Conservation (phyloP, 371 early-diverging fungal genomes). For the Parasitella parasitica region DNA sequence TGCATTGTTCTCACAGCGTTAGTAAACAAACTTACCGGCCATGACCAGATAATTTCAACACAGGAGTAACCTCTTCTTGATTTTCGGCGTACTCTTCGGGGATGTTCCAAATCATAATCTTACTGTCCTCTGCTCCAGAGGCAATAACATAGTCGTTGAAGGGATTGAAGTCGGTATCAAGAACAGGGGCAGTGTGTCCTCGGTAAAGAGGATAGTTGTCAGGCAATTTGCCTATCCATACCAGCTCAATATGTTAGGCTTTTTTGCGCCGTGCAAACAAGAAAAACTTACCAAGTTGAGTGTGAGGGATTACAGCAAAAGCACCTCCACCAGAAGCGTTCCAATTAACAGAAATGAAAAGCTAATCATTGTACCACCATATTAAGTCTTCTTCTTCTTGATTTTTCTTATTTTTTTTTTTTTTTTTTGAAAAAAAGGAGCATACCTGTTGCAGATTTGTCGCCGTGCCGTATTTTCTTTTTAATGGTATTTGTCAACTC, state of each 20-base stretch:
- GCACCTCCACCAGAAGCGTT: slow-evolving; percentile 97
- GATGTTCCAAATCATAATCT: slow-evolving; percentile 94
- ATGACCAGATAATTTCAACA: slow-evolving; percentile 68
- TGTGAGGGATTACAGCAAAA: slow-evolving; percentile 90
- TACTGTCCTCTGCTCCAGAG: slow-evolving; percentile 93
- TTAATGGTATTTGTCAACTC: slow-evolving; percentile 37
- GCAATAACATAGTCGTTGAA: slow-evolving; percentile 94
- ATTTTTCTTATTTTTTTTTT: not conserved
- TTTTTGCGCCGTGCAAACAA: too few species aligned
- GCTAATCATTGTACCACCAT: slow-evolving; percentile 32
- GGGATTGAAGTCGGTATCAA: slow-evolving; percentile 97
- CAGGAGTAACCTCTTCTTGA: slow-evolving; percentile 58
- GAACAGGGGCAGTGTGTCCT: slow-evolving; percentile 92
- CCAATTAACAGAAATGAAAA: slow-evolving; percentile 93
- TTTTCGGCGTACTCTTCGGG: slow-evolving; percentile 77
- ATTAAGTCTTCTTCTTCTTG: not conserved
- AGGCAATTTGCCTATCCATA: slow-evolving; percentile 70
- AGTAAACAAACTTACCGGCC: slow-evolving; percentile 41
- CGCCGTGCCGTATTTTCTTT: slow-evolving; percentile 30
- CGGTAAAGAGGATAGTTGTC: slow-evolving; percentile 85
- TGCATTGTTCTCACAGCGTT: not conserved
- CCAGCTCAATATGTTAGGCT: too few species aligned
- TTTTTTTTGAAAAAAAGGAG: too few species aligned
- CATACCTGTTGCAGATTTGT: slow-evolving; percentile 33
- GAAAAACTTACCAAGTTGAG: slow-evolving; percentile 64